Conservation (phyloP, 1,284 basidiomycete species). For the Wallemia hederae region DNA sequence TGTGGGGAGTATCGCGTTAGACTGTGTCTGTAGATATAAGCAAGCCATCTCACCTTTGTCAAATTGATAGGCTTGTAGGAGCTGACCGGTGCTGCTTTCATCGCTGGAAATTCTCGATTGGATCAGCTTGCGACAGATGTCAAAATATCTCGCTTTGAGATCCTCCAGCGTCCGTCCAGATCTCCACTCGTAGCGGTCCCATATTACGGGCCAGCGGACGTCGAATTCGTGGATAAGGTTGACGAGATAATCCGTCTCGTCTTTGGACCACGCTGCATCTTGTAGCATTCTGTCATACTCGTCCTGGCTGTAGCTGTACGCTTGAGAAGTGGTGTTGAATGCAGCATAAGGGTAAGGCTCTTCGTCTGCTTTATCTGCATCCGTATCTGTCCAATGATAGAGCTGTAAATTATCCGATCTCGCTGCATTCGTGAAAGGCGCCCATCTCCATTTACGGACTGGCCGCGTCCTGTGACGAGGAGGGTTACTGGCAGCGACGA, state of each 20-base stretch:
- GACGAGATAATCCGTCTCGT: constrained; percentile 87
- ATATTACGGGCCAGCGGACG: constrained; percentile 61
- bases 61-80: constrained; percentile 43
- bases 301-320: constrained; percentile 60
- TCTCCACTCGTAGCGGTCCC: constrained; percentile 55
- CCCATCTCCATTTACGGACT: constrained; percentile 21
- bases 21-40: neutral
- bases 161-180: constrained; percentile 26
- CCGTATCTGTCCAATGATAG: constrained; percentile 7
- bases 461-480: constrained; percentile 31
- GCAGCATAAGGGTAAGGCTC: neutral
- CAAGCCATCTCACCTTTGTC: constrained; percentile 35
- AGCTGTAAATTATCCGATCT: constrained; percentile 7
- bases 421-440: constrained; percentile 7
- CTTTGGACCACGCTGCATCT: constrained; percentile 70
- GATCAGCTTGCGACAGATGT: constrained; percentile 64
- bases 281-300: constrained; percentile 53
- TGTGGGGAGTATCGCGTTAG: constrained; percentile 15
- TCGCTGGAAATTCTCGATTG: constrained; percentile 50
- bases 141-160: constrained; percentile 79
- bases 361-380: no score
- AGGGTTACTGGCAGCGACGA: constrained; percentile 19
- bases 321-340: constrained; percentile 39
- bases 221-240: constrained; percentile 53
- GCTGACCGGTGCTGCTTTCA: constrained; percentile 33